Conservation (phyloP, 2,329 filamentous ascomycete genomes). For the Metarhizium brunneum region DNA sequence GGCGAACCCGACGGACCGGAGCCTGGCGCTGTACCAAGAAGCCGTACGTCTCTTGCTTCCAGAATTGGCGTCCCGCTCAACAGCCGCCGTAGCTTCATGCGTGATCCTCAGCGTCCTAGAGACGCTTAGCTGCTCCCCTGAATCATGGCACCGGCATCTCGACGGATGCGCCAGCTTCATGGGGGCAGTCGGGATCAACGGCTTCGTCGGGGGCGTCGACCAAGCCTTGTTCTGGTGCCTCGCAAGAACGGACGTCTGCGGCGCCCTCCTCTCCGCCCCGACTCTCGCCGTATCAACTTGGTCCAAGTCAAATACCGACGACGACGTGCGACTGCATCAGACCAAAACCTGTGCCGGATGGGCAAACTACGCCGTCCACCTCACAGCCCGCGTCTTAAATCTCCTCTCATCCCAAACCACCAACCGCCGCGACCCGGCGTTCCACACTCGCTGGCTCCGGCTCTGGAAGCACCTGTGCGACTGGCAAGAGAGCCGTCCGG, state of each 20-base stretch:
- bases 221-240: slow-evolving; percentile 47
- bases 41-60: slow-evolving; percentile 40
- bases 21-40: slow-evolving; percentile 39
- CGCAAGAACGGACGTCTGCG: slow-evolving; percentile 44
- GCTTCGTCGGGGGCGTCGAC: slow-evolving; percentile 37
- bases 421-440: slow-evolving; percentile 15
- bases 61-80: slow-evolving; percentile 35
- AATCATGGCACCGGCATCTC: slow-evolving; percentile 41
- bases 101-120: slow-evolving; percentile 46
- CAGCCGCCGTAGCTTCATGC: slow-evolving; percentile 41
- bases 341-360: slow-evolving; percentile 32
- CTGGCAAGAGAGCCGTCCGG: slow-evolving; percentile 28
- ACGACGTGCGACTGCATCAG: slow-evolving; percentile 22
- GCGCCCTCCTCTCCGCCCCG: slow-evolving; percentile 40
- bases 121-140: slow-evolving; percentile 39
- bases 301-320: slow-evolving; percentile 23
- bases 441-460: slow-evolving; percentile 23
- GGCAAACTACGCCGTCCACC: slow-evolving; percentile 40
- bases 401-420: slow-evolving; percentile 20
- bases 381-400: slow-evolving; percentile 34
- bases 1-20: slow-evolving; percentile 25
- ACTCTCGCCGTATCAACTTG: slow-evolving; percentile 38
- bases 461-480: slow-evolving; percentile 30
- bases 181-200: slow-evolving; percentile 39
- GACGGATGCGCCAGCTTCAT: slow-evolving; percentile 43